Percentiles rank a stretch among this genome's conserved stretches.
Evolutionary conservation across 2,329 filamentous ascomycete species (phyloP).

Genomic region (Metarhizium robertsii): DNA sequence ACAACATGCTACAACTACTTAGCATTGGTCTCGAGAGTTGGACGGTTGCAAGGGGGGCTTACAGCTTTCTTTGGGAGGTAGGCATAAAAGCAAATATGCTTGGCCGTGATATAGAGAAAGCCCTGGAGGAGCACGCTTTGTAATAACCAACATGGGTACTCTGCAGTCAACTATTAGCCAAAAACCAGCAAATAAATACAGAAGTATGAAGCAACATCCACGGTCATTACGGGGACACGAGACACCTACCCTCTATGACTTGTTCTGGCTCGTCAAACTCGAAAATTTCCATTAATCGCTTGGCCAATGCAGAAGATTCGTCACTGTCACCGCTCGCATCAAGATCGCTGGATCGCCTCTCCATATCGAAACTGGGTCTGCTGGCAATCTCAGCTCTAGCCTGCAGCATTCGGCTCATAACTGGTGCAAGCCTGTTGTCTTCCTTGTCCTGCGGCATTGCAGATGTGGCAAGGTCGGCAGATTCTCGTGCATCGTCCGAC

Average conservation of each 20-base stretch:
- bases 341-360: conserved; percentile 33
- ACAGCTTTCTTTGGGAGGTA: conserved; percentile 91
- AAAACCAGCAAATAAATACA: not conserved
- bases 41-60: conserved; percentile 23
- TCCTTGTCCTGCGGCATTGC: conserved; percentile 13
- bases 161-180: conserved; percentile 27
- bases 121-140: conserved; percentile 89
- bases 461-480: conserved; percentile 14
- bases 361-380: conserved; percentile 48
- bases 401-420: conserved; percentile 71
- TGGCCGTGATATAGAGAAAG: conserved; percentile 89
- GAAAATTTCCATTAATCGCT: conserved; percentile 74
- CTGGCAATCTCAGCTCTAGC: conserved; percentile 56
- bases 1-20: conserved; percentile 49
- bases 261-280: conserved; percentile 73
- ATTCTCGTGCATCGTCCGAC: conserved; percentile 17
- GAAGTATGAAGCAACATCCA: not conserved
- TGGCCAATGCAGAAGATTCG: conserved; percentile 52
- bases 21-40: conserved; percentile 4
- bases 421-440: conserved; percentile 49
- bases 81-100: conserved; percentile 93
- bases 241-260: conserved; percentile 64
- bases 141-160: conserved; percentile 89
- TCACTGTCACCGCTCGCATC: conserved; percentile 22
- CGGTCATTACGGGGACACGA: not conserved